phyloP scores from a whole-genome alignment of 1,284 basidiomycete species.

The Irpex rosettiformis region DNA sequence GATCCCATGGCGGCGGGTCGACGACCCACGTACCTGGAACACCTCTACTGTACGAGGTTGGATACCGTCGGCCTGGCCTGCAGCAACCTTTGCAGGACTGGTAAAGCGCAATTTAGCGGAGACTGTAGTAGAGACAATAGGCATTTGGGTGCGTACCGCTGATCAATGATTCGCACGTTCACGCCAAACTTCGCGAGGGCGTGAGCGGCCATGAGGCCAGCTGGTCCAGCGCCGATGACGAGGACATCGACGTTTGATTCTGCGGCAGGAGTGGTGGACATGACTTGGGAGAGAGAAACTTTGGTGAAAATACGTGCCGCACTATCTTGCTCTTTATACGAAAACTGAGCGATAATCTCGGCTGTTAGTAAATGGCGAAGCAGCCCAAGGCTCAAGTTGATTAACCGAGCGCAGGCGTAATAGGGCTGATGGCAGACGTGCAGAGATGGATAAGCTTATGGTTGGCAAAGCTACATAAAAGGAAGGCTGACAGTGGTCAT shows the following conservation, averaged over 20 bases:
- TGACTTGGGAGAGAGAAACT: not conserved
- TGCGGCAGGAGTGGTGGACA: slow-evolving; percentile 4
- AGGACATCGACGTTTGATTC: slow-evolving; percentile 29
- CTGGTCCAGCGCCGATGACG: slow-evolving; percentile 32
- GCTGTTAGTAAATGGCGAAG: not conserved
- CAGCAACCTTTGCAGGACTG: slow-evolving; percentile 54
- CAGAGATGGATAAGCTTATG: not conserved
- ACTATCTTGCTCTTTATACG: not conserved
- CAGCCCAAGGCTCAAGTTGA: not conserved
- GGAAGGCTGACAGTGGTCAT: not conserved
- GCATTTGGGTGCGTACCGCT: slow-evolving; percentile 10
- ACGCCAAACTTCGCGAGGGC: slow-evolving; percentile 29
- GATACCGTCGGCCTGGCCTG: slow-evolving; percentile 79
- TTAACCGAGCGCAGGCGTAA: not conserved
- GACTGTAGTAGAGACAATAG: not conserved
- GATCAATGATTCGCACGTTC: slow-evolving; percentile 25
- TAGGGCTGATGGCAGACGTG: not conserved
- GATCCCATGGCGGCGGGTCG: not conserved
- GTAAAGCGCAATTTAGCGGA: not conserved
- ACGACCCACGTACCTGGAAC: slow-evolving; percentile 46
- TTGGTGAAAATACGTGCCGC: not conserved
- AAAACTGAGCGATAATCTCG: not conserved
- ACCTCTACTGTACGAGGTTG: slow-evolving; percentile 78
- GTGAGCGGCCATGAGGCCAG: slow-evolving; percentile 30
- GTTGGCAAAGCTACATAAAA: not conserved